These are phyloP conservation scores for Plectosphaerella sp. DNA, from an alignment of 2,329 filamentous ascomycete genomes.

Conservation along the genomic window DNA sequence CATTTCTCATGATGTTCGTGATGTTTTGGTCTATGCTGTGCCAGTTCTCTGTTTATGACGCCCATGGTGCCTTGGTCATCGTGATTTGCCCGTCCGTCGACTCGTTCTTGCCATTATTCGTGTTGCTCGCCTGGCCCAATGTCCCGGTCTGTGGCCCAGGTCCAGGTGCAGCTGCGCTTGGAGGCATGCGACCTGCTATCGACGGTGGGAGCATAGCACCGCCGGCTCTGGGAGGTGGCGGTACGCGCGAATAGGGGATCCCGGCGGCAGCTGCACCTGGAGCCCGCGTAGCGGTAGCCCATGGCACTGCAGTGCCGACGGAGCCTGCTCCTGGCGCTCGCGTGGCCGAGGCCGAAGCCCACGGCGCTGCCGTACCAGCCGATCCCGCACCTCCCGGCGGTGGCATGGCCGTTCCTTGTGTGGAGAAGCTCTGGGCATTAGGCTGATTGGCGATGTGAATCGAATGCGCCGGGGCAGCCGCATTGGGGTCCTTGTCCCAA, in stretches of 20 bases:
- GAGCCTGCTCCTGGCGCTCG: conserved; percentile 15
- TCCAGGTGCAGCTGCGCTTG: not conserved
- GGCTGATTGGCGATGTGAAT: conserved; percentile 57
- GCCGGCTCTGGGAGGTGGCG: conserved; percentile 13
- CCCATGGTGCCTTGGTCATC: conserved; percentile 44
- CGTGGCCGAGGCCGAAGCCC: conserved; percentile 29
- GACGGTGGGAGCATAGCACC: not conserved
- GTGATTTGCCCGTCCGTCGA: conserved; percentile 32
- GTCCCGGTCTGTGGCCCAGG: not conserved
- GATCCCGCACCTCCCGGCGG: conserved; percentile 4
- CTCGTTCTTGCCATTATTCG: conserved; percentile 7
- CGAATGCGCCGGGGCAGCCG: conserved; percentile 41
- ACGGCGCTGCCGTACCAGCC: conserved; percentile 36
- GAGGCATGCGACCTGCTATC: not conserved
- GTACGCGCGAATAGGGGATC: conserved; percentile 32
- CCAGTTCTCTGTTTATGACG: conserved; percentile 20
- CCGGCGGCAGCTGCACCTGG: conserved; percentile 15
- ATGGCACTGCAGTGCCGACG: conserved; percentile 19
- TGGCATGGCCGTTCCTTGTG: conserved; percentile 6
- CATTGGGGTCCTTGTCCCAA: conserved; percentile 66
- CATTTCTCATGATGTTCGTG: too few relatives aligned
- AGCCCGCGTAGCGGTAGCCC: conserved; percentile 24
- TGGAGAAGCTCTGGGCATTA: conserved; percentile 18
- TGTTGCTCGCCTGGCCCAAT: not conserved
- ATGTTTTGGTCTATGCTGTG: too few relatives aligned